These are phyloP conservation scores for Cichorium intybus DNA, from an alignment of 140 eudicot genomes.

Conservation along the genomic window DNA sequence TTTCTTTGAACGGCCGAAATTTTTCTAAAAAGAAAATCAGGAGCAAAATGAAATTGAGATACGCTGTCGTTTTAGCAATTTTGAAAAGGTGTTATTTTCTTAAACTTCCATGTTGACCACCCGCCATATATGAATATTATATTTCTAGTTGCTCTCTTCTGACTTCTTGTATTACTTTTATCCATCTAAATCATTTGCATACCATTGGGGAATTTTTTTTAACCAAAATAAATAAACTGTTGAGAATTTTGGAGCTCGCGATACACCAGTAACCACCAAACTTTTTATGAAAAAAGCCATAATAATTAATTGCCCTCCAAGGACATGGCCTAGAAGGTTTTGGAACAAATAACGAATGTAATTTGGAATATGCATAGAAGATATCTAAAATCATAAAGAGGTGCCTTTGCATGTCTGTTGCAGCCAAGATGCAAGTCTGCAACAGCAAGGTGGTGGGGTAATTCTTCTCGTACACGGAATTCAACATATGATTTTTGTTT, in stretches of 20 bases:
- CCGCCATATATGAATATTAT: not conserved
- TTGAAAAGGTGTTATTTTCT: not conserved
- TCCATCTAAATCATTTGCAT: not conserved
- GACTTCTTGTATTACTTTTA: not conserved
- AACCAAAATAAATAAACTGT: not conserved
- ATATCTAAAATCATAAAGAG: not conserved
- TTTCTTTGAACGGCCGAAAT: too few relatives aligned
- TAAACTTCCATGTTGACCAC: not conserved
- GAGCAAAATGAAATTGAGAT: not conserved
- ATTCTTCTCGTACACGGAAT: not conserved
- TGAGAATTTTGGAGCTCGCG: not conserved
- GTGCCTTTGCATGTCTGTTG: not conserved
- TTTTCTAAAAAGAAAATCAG: too few relatives aligned
- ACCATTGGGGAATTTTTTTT: not conserved
- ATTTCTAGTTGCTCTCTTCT: constrained; percentile 10
- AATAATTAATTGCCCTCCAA: not conserved
- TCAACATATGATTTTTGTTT: not conserved
- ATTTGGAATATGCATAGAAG: not conserved
- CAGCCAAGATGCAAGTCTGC: not conserved
- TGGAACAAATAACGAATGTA: not conserved
- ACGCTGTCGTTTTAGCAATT: not conserved
- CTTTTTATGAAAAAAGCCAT: not conserved
- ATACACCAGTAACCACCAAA: not conserved
- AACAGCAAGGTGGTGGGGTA: not conserved
- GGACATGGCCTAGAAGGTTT: too few relatives aligned